Conservation (phyloP, 75 land plant genomes). For the Picea glauca region DNA sequence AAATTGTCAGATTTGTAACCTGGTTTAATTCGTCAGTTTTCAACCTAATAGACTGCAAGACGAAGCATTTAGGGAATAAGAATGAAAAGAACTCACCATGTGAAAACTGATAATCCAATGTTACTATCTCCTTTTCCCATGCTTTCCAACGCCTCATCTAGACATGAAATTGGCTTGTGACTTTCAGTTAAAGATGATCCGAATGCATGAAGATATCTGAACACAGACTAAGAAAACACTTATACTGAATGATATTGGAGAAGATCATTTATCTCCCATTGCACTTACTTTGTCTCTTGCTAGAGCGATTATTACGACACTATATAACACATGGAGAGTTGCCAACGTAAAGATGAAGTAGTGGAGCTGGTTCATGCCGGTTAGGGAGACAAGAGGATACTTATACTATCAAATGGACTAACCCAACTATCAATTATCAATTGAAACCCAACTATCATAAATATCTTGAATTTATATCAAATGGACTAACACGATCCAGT, state of each 20-base stretch:
- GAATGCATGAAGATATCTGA: neutral
- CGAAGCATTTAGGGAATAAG: neutral
- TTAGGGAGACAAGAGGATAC: slow-evolving; percentile 18
- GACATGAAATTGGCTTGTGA: neutral
- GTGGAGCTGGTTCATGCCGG: slow-evolving; percentile 30
- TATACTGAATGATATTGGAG: neutral
- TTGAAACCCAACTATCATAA: too few relatives aligned
- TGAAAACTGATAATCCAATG: slow-evolving; percentile 37
- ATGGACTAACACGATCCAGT: too few relatives aligned
- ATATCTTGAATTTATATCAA: too few relatives aligned
- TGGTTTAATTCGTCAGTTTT: too few relatives aligned
- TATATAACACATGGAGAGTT: slow-evolving; percentile 28
- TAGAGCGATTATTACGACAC: slow-evolving; percentile 24
- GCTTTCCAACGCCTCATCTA: slow-evolving; percentile 55
- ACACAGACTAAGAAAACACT: neutral
- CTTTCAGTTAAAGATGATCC: neutral
- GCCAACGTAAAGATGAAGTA: slow-evolving; percentile 36
- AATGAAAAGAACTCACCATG: slow-evolving; percentile 28
- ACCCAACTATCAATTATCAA: too few relatives aligned
- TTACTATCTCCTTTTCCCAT: slow-evolving; percentile 52
- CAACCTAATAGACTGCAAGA: neutral
- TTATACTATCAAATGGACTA: too few relatives aligned
- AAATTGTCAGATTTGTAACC: neutral
- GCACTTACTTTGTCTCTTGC: slow-evolving; percentile 18
- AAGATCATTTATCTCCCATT: neutral